A percentile compares a stretch with the other conserved stretches of the same genome.
These are phyloP conservation scores for Penicilliopsis zonata DNA, from an alignment of 495 filamentous ascomycete species.

Conservation along the genomic window DNA sequence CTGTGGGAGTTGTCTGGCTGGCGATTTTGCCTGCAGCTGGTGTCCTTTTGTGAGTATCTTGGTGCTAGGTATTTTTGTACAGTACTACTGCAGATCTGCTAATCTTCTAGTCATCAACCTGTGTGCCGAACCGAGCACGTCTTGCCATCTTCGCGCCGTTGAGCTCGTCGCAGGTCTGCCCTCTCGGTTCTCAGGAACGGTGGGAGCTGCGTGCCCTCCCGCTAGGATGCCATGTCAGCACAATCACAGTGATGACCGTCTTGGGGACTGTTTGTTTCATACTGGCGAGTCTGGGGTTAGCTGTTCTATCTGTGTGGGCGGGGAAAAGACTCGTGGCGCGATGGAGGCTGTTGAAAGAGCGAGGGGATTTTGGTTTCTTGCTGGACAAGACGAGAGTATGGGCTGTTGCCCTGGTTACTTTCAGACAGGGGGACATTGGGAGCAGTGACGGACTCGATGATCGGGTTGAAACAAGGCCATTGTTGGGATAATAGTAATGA, in stretches of 20 bases:
- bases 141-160: constrained; percentile 35
- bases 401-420: constrained; percentile 4
- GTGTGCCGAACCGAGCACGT: constrained; percentile 32
- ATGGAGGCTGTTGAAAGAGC: constrained; percentile 14
- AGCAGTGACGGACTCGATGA: constrained; percentile 4
- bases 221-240: constrained; percentile 39
- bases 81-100: not conserved
- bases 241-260: constrained; percentile 32
- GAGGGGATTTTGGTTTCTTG: constrained; percentile 4
- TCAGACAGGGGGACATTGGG: constrained; percentile 3
- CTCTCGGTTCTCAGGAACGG: constrained; percentile 32
- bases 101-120: constrained; percentile 32
- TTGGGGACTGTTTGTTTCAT: constrained; percentile 25
- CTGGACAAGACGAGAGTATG: constrained; percentile 2
- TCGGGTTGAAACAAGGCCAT: constrained; percentile 17
- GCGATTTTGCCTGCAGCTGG: constrained; percentile 36
- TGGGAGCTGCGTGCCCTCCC: constrained; percentile 39
- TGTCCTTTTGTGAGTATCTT: constrained; percentile 37
- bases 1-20: constrained; percentile 27
- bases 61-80: not conserved
- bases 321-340: constrained; percentile 10
- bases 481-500: constrained; percentile 18
- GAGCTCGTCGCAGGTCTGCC: constrained; percentile 30
- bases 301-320: constrained; percentile 14
- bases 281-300: constrained; percentile 15